Evolutionary conservation across 2,329 filamentous ascomycete genomes (phyloP).

Genomic region (Clonostachys solani): DNA sequence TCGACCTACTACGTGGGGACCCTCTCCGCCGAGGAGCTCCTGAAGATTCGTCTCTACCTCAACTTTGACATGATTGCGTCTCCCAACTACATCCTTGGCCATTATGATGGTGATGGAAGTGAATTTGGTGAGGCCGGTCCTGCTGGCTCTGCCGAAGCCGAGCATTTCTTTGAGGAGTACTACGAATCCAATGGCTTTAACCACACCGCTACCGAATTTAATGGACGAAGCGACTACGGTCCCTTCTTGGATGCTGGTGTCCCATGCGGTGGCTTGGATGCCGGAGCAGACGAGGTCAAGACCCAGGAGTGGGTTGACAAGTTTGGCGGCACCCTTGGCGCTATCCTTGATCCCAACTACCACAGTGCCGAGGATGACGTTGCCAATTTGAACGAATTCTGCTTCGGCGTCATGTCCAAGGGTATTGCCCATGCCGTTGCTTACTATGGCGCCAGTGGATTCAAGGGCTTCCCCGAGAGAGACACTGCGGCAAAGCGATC

Average conservation of each 20-base stretch:
- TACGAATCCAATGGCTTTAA: slow-evolving; percentile 32
- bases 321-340: slow-evolving; percentile 50
- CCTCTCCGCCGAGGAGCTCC: slow-evolving; percentile 19
- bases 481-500: slow-evolving; percentile 4
- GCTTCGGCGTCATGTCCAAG: slow-evolving; percentile 50
- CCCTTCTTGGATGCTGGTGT: slow-evolving; percentile 52
- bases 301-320: slow-evolving; percentile 43
- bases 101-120: slow-evolving; percentile 45
- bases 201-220: slow-evolving; percentile 44
- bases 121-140: slow-evolving; percentile 47
- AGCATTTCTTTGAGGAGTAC: slow-evolving; percentile 42
- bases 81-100: slow-evolving; percentile 13
- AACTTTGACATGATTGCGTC: slow-evolving; percentile 61
- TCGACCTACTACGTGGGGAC: slow-evolving; percentile 21
- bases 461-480: background rate
- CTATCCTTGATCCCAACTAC: slow-evolving; percentile 53
- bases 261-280: slow-evolving; percentile 53
- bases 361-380: slow-evolving; percentile 47
- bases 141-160: slow-evolving; percentile 46
- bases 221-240: slow-evolving; percentile 55
- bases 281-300: slow-evolving; percentile 56
- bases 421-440: slow-evolving; percentile 49
- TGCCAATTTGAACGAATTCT: slow-evolving; percentile 46
- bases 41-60: slow-evolving; percentile 57
- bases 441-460: slow-evolving; percentile 30